Conservation (phyloP, 768 basidiomycete species). For the Suillus cothurnatus region DNA sequence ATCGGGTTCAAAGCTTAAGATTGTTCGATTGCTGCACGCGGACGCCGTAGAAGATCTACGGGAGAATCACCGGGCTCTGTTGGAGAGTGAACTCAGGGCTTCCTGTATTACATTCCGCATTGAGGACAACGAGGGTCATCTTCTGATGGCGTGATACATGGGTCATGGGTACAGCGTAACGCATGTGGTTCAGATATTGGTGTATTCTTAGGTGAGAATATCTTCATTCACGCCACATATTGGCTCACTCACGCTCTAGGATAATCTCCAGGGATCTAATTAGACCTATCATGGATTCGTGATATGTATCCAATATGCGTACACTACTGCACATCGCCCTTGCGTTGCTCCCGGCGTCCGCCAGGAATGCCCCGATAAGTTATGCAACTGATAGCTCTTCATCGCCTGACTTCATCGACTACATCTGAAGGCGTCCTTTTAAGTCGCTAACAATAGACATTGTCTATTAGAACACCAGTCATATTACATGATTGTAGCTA, state of each 20-base stretch:
- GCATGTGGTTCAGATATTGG: not conserved
- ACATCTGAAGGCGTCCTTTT: not conserved
- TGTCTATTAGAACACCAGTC: not conserved
- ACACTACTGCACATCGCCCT: not conserved
- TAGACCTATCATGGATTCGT: not conserved
- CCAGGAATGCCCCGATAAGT: not conserved
- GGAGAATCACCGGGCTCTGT: constrained; percentile 7
- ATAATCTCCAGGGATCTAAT: not conserved
- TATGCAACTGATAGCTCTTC: not conserved
- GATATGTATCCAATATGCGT: not conserved
- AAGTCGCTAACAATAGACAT: not conserved
- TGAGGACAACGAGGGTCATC: constrained; percentile 25
- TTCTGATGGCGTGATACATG: constrained; percentile 17
- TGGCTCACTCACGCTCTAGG: not conserved
- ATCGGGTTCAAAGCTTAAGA: constrained; percentile 21
- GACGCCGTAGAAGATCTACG: constrained; percentile 18
- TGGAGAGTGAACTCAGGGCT: constrained; percentile 14
- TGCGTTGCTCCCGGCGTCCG: not conserved
- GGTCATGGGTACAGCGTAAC: not conserved
- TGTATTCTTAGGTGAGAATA: not conserved
- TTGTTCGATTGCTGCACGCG: constrained; percentile 24
- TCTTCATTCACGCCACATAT: not conserved
- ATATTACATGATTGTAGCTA: not conserved
- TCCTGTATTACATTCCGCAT: constrained; percentile 19
- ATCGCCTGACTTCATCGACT: not conserved